Percentiles rank a stretch among this genome's conserved stretches.
Evolutionary conservation across 169 alveolate genomes (phyloP).

Genomic region (Plasmodium cynomolgi): DNA sequence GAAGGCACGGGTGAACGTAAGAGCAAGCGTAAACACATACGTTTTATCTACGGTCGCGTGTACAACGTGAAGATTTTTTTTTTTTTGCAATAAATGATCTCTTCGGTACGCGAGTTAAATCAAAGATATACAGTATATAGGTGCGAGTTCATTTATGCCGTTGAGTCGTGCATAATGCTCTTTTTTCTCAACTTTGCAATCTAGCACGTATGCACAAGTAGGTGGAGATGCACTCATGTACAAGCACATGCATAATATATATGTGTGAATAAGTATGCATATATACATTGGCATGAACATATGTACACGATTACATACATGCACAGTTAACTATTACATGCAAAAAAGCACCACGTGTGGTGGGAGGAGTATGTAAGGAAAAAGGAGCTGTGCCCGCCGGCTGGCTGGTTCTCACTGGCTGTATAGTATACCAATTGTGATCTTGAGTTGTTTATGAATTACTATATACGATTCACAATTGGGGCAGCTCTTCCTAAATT

Average conservation of each 20-base stretch:
- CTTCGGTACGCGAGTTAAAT: background rate
- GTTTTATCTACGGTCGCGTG: background rate
- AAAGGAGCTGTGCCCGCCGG: background rate
- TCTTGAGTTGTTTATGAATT: background rate
- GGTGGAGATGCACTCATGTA: background rate
- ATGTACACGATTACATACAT: background rate
- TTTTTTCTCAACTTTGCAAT: background rate
- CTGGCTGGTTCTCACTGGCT: background rate
- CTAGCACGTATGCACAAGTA: background rate
- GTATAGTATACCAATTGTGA: background rate
- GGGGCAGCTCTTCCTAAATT: background rate
- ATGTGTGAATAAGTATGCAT: background rate
- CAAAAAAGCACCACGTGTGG: background rate
- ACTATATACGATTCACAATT: background rate
- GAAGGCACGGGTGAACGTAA: background rate
- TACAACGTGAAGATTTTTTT: conserved; percentile 6
- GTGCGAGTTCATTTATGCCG: background rate
- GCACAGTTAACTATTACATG: background rate
- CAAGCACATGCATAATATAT: background rate
- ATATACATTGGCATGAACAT: background rate
- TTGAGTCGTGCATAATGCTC: background rate
- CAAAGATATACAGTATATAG: background rate
- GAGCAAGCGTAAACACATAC: background rate
- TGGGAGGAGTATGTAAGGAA: background rate
- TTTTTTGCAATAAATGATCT: conserved; percentile 1